A percentile compares a stretch with the other conserved stretches of the same genome.
These are phyloP conservation scores for Potentilla sterilis DNA, from an alignment of 306 rosid genomes.

Conservation along the genomic window DNA sequence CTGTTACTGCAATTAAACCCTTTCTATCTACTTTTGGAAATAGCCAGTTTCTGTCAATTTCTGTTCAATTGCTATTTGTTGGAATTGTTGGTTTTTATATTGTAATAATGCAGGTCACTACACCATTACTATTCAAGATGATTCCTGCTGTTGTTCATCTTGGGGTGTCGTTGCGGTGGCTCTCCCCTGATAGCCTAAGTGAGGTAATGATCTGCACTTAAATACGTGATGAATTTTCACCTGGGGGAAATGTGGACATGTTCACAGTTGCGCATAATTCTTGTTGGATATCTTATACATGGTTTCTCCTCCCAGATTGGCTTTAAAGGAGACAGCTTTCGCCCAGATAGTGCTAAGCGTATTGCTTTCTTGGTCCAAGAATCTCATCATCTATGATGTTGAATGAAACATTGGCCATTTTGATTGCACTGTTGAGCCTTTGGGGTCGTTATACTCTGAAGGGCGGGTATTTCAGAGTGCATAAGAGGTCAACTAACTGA, in stretches of 20 bases:
- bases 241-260: background rate
- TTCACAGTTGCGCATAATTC: conserved; percentile 14
- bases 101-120: conserved; percentile 69
- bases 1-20: background rate
- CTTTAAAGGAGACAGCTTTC: conserved; percentile 70
- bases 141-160: conserved; percentile 89
- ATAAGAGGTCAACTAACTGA: conserved; percentile 39
- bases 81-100: conserved; percentile 20
- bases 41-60: background rate
- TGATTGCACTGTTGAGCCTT: conserved; percentile 33
- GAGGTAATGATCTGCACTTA: conserved; percentile 56
- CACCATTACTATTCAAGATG: conserved; percentile 95
- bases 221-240: conserved; percentile 3
- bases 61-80: background rate
- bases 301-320: conserved; percentile 58
- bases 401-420: conserved; percentile 38
- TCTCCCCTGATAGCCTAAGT: conserved; percentile 61
- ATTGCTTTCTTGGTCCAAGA: conserved; percentile 66
- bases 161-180: conserved; percentile 81
- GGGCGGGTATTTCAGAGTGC: conserved; percentile 43
- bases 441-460: conserved; percentile 45
- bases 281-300: conserved; percentile 26
- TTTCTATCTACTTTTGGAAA: background rate
- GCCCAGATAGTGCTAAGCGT: conserved; percentile 71
- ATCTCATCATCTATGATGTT: conserved; percentile 70